Percentiles rank a stretch among this genome's conserved stretches.
phyloP scores from a whole-genome alignment of 169 alveolate genomes.

The Eimeria necatrix region DNA sequence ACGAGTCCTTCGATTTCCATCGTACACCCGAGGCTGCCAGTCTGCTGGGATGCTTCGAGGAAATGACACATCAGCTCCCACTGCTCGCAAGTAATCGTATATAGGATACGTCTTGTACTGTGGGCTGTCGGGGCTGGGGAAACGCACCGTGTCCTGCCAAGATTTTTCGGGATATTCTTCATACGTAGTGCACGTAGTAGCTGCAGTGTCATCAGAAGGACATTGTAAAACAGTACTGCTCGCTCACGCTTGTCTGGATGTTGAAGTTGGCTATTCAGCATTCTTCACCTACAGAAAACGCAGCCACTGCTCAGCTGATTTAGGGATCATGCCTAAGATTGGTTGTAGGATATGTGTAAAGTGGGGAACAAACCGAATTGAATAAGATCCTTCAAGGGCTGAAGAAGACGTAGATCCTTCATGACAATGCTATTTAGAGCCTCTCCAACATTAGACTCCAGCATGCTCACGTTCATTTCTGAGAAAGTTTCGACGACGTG shows the following conservation, averaged over 20 bases:
- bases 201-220: not conserved
- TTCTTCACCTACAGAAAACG: not conserved
- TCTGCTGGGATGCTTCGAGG: constrained; percentile 37
- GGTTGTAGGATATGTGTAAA: not conserved
- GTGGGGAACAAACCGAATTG: constrained; percentile 26
- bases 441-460: constrained; percentile 71
- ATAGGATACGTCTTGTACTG: constrained; percentile 47
- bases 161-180: constrained; percentile 72
- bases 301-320: not conserved
- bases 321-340: not conserved
- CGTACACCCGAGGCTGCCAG: constrained; percentile 67
- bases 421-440: constrained; percentile 34
- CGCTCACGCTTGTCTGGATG: not conserved
- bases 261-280: not conserved
- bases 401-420: constrained; percentile 31
- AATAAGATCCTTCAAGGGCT: constrained; percentile 49
- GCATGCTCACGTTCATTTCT: constrained; percentile 51
- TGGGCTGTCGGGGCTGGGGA: constrained; percentile 70
- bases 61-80: constrained; percentile 64
- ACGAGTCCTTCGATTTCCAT: constrained; percentile 48
- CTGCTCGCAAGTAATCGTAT: constrained; percentile 51
- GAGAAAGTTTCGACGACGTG: constrained; percentile 65
- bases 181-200: constrained; percentile 58
- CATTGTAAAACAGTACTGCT: not conserved
- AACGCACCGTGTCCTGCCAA: constrained; percentile 47